Base-by-base conservation (phyloP, 148 eudicot genomes). In the Drosera capensis region DNA sequence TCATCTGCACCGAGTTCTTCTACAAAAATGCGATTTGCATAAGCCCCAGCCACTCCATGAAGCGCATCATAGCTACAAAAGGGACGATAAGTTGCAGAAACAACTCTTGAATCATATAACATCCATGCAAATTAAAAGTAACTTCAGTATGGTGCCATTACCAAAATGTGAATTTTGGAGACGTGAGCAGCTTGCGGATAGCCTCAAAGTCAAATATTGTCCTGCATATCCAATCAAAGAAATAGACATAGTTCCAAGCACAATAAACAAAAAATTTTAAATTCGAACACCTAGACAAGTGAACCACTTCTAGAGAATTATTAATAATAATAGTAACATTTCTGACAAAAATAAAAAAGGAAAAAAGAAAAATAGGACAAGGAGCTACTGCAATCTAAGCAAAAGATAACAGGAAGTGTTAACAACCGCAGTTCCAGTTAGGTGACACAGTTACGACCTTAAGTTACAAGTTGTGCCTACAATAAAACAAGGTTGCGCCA, bases 41-140 rank as follows among this genome's bases (percentile, higher is more conserved):
- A 88, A 64, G 75, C 94, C 57, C 97, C 97, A 71, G 74, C 97
- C 68, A 84, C 97, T 36, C 94, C 97, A 63, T 80, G 92, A 66
- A 83, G 94, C 39, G 94, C 80, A 67, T 88, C 97, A 75, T 62
- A 88, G 62, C 97, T 88, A 25, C 30, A 51, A 47, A 49, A 45
- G 41, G 19, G 23, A 19, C 7, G 20, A 11, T 6, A 41, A 20
- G 21, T 17, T 19, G 58, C 23, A 16, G 40, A n/a, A 43, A 24
- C 43, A 53, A 30, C 18, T n/a, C n/a, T 16, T 12, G 20, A 14
- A 20, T 25, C 36, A 20, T 36, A 23, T 11, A 28, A 5, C 31
- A 5, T 28, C 31, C 11, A 6, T 28, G 5, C 5, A 28, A 11
- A 5, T 6, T 6, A 11, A 11, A 28, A 5, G 31, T 28, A 5